Conservation (phyloP, 1,284 basidiomycete genomes). For the Amylostereum areolatum region DNA sequence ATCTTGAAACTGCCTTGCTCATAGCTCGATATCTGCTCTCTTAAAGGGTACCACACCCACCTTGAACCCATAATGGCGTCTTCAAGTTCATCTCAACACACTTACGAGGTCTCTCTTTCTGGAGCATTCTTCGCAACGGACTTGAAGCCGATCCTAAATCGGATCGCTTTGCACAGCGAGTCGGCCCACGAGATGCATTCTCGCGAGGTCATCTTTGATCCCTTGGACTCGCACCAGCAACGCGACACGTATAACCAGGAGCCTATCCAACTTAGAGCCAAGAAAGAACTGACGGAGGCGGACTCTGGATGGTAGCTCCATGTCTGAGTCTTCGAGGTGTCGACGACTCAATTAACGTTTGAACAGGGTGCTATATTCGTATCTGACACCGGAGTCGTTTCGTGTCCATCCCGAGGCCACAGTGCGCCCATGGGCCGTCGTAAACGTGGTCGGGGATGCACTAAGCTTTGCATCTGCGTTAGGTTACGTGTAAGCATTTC, state of each 20-base stretch:
- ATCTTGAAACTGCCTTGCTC: too few species aligned
- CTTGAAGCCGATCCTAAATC: slow-evolving; percentile 60
- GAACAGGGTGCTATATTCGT: slow-evolving; percentile 65
- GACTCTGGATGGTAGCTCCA: slow-evolving; percentile 52
- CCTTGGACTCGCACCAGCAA: slow-evolving; percentile 55
- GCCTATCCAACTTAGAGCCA: slow-evolving; percentile 65
- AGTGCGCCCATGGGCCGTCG: slow-evolving; percentile 74
- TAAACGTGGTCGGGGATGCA: slow-evolving; percentile 70
- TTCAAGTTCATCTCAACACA: slow-evolving; percentile 30
- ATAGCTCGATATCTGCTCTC: too few species aligned
- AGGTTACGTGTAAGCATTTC: slow-evolving; percentile 56
- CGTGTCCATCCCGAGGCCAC: slow-evolving; percentile 77
- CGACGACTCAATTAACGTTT: not conserved
- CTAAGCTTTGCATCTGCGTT: slow-evolving; percentile 70
- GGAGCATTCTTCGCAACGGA: slow-evolving; percentile 58
- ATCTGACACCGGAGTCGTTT: slow-evolving; percentile 71
- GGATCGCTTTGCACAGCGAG: slow-evolving; percentile 71
- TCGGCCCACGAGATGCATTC: slow-evolving; percentile 64
- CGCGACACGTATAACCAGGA: slow-evolving; percentile 50
- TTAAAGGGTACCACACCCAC: too few species aligned
- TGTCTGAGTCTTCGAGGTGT: not conserved
- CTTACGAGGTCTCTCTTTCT: slow-evolving; percentile 73
- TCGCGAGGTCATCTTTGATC: slow-evolving; percentile 71
- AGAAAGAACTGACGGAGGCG: slow-evolving; percentile 58
- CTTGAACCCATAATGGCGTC: not conserved